A percentile compares a stretch with the other conserved stretches of the same genome.
Conservation (phyloP, 805 yeast species). For the Sungouiozyma intestinalis region DNA sequence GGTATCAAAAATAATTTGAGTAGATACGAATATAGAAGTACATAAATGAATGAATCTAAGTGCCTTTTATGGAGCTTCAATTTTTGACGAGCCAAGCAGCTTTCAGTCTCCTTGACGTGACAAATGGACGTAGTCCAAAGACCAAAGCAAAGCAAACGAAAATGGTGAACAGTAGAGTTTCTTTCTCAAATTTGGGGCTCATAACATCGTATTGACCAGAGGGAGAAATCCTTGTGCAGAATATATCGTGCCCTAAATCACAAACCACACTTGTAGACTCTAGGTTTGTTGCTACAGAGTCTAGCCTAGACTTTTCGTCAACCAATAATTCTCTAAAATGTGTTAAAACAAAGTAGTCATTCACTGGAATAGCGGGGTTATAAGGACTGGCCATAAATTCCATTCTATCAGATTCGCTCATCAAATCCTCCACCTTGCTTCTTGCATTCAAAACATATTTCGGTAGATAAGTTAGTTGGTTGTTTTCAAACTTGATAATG, state of each 20-base stretch:
- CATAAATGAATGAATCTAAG: not conserved
- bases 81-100: conserved; percentile 38
- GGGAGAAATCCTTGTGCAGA: conserved; percentile 70
- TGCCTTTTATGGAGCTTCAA: not conserved
- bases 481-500: conserved; percentile 45
- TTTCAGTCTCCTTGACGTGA: conserved; percentile 41
- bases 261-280: conserved; percentile 78
- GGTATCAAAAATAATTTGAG: no score
- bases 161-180: conserved; percentile 52
- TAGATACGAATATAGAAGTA: not conserved
- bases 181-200: conserved; percentile 54
- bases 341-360: conserved; percentile 39
- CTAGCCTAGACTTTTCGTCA: conserved; percentile 25
- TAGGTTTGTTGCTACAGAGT: conserved; percentile 50
- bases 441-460: conserved; percentile 58
- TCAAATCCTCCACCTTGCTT: conserved; percentile 46
- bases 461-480: conserved; percentile 62
- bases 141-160: conserved; percentile 38
- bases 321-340: conserved; percentile 38
- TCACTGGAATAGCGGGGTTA: conserved; percentile 47
- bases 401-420: conserved; percentile 41
- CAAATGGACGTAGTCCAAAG: conserved; percentile 46
- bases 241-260: conserved; percentile 55
- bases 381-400: conserved; percentile 57
- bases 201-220: conserved; percentile 76